Evolutionary conservation across 2,329 filamentous ascomycete genomes (phyloP), one percentile per base, ranked within the genome.

Genomic region (Aspergillus eucalypticola): DNA sequence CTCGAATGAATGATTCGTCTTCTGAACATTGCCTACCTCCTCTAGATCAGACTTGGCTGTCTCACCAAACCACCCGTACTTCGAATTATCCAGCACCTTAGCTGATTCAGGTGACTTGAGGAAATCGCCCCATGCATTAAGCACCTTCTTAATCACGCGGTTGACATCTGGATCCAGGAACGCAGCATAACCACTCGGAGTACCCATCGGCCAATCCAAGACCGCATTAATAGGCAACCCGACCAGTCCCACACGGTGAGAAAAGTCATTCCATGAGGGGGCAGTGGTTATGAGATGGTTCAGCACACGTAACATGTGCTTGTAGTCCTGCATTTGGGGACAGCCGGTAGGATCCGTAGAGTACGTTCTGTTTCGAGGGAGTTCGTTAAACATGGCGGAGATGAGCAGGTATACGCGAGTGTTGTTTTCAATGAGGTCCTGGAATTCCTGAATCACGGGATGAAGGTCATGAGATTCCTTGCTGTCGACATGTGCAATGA

Each of bases 321-420:
- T 59, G 66, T 89, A 90, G 74, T 89, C 83, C 8, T 85, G 83
- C 59, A 91, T 84, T 73, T 89, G 86, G 35, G 78, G 81, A 56
- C 81, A 78, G 1, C 87, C 88, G 1, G 83, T 85, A 0, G 88
- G 87, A 61, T 90, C 88, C 6, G 77, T 79, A 60, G 73, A 70
- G 74, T 91, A 91, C 0, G 84, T 84, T 17, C 81, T 76, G 72
- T 86, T 86, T 32, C 72, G 70, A 0, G 88, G 88, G 19, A 90
- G 79, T 74, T 91, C 86, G 29, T 84, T 79, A 74, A 89, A 91
- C 89, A 91, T 91, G 63, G 83, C 78, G 23, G 78, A 78, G 69
- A 90, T 85, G 71, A 87, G 85, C 81, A 90, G 87, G 77, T 86
- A 88, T 25, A 91, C 77, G 21, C 86, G 82, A 1, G 87, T 77